Evolutionary conservation across 2,329 filamentous ascomycete genomes (phyloP).

Genomic region (Stagonosporopsis vannaccii): DNA sequence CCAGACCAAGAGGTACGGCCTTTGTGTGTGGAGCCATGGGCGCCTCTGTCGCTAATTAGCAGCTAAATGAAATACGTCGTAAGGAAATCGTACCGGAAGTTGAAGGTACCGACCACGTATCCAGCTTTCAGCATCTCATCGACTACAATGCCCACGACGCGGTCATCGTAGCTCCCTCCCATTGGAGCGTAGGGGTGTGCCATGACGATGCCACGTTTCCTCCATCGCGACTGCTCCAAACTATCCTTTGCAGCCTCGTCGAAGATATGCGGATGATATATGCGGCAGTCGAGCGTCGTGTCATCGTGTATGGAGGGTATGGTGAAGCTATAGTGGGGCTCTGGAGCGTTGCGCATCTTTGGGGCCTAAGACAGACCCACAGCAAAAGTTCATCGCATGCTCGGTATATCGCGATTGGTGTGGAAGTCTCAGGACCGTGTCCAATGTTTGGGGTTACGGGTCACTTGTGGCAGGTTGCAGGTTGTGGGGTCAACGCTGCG

Average conservation of each 20-base stretch:
- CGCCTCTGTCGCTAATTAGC: constrained; percentile 67
- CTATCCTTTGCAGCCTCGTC: constrained; percentile 22
- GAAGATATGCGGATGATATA: constrained; percentile 68
- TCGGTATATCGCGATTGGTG: background rate
- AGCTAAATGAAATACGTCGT: background rate
- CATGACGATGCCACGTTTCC: constrained; percentile 67
- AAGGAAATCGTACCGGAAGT: constrained; percentile 72
- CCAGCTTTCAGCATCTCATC: constrained; percentile 71
- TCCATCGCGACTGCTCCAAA: constrained; percentile 30
- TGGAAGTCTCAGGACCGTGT: background rate
- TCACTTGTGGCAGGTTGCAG: constrained; percentile 1
- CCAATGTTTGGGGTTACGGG: no score
- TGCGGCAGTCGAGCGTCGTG: constrained; percentile 76
- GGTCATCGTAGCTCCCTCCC: constrained; percentile 85
- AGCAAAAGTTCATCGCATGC: constrained; percentile 33
- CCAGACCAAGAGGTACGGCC: constrained; percentile 89
- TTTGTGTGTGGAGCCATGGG: constrained; percentile 66
- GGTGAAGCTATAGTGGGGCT: constrained; percentile 66
- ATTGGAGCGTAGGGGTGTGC: constrained; percentile 92
- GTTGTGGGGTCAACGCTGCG: constrained; percentile 1
- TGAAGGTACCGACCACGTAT: constrained; percentile 85
- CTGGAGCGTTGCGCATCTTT: constrained; percentile 32
- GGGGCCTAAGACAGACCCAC: constrained; percentile 36
- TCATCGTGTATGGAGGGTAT: constrained; percentile 87
- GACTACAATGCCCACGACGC: constrained; percentile 72